Percentiles rank a stretch among this genome's conserved stretches.
Conservation (phyloP, 345 rosid genomes). For the Murraya paniculata region DNA sequence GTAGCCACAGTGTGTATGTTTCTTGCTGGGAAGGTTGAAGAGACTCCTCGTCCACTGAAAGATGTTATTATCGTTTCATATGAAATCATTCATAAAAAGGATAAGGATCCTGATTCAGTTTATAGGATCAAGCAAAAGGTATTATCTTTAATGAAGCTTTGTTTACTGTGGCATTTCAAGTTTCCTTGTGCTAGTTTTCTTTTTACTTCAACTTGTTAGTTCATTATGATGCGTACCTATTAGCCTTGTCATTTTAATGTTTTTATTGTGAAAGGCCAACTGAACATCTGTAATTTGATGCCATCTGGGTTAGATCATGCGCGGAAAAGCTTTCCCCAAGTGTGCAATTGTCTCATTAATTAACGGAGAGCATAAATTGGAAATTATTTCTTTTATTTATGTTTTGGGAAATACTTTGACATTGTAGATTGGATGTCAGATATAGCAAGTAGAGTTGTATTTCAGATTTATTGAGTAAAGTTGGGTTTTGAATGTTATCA, state of each 20-base stretch:
- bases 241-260: neutral
- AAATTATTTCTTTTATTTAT: neutral
- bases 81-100: slow-evolving; percentile 91
- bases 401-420: neutral
- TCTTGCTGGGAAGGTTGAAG: slow-evolving; percentile 98
- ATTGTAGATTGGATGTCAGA: neutral
- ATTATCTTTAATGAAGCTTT: slow-evolving; percentile 7
- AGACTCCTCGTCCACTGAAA: slow-evolving; percentile 93
- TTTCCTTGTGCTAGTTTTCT: neutral
- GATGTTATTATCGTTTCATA: slow-evolving; percentile 94
- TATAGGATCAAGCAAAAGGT: slow-evolving; percentile 96
- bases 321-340: neutral
- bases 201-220: neutral
- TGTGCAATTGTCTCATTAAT: neutral
- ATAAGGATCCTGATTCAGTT: slow-evolving; percentile 80
- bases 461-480: neutral
- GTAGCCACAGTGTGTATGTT: slow-evolving; percentile 97
- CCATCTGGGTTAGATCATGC: neutral
- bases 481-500: neutral
- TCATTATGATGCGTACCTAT: neutral
- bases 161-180: neutral
- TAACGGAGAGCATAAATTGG: neutral
- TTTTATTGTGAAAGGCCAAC: neutral
- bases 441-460: neutral
- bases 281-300: neutral